Evolutionary conservation across 192 early-diverging fungal genomes (phyloP).

Genomic region (Coemansia sp.): DNA sequence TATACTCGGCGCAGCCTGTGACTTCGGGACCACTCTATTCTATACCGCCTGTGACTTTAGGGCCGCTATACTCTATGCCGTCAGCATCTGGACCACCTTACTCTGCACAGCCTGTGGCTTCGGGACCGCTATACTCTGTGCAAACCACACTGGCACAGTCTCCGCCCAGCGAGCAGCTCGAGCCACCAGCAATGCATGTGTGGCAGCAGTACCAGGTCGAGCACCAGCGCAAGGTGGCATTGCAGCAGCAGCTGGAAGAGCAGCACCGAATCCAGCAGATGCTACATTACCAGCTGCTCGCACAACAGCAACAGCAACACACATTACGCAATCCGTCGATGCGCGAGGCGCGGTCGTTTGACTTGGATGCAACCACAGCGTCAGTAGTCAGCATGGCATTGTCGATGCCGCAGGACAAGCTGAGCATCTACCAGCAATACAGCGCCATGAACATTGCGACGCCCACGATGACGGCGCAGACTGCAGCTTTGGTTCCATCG

Average conservation of each 20-base stretch:
- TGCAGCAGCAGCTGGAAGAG: slow-evolving; percentile 37
- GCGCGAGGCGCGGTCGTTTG: slow-evolving; percentile 5
- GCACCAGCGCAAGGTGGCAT: slow-evolving; percentile 27
- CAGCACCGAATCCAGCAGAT: slow-evolving; percentile 33
- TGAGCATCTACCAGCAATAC: background rate
- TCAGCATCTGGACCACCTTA: background rate
- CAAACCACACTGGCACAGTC: background rate
- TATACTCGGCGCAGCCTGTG: no score
- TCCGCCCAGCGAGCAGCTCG: slow-evolving; percentile 8
- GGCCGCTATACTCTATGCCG: background rate
- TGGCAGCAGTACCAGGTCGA: slow-evolving; percentile 51
- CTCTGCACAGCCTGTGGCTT: no score
- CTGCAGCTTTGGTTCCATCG: background rate
- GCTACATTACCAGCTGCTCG: slow-evolving; percentile 22
- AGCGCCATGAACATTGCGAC: background rate
- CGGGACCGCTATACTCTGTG: slow-evolving; percentile 8
- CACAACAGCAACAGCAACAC: slow-evolving; percentile 19
- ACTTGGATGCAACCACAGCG: slow-evolving; percentile 13
- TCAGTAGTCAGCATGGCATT: slow-evolving; percentile 19
- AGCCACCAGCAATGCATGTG: slow-evolving; percentile 18
- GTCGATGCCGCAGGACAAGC: slow-evolving; percentile 8
- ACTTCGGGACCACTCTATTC: slow-evolving; percentile 2
- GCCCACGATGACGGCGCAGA: background rate
- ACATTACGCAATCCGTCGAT: background rate
- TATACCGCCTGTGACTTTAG: background rate